These are phyloP conservation scores for Sapria himalayana DNA, from an alignment of 345 rosid species.

Conservation along the genomic window DNA sequence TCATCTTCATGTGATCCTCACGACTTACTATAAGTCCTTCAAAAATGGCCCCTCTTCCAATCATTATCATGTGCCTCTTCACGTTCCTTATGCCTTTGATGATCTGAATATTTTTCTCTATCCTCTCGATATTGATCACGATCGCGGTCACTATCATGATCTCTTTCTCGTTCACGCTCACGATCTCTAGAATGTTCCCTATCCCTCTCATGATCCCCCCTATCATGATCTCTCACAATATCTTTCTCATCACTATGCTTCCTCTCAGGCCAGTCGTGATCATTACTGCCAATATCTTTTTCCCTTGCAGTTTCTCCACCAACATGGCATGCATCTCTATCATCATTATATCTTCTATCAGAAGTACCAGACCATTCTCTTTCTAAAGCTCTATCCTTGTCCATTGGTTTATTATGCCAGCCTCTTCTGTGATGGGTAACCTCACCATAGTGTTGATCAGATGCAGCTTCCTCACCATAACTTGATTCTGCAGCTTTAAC, in stretches of 20 bases:
- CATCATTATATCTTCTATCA: constrained; percentile 49
- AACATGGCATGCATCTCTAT: constrained; percentile 33
- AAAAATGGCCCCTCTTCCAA: constrained; percentile 41
- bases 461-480: constrained; percentile 72
- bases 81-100: constrained; percentile 34
- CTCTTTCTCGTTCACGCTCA: constrained; percentile 16
- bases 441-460: constrained; percentile 65
- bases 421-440: constrained; percentile 43
- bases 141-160: constrained; percentile 35
- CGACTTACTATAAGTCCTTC: constrained; percentile 44
- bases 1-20: constrained; percentile 39
- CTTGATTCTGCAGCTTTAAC: constrained; percentile 66
- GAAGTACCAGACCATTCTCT: constrained; percentile 65
- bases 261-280: constrained; percentile 36
- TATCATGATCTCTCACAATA: constrained; percentile 37
- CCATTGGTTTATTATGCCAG: constrained; percentile 31
- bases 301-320: constrained; percentile 46
- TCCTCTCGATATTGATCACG: constrained; percentile 44
- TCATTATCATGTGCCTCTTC: constrained; percentile 45
- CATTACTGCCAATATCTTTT: constrained; percentile 34
- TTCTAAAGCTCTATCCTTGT: constrained; percentile 47
- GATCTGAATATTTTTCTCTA: constrained; percentile 35
- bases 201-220: constrained; percentile 36
- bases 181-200: constrained; percentile 45
- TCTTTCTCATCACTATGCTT: constrained; percentile 46